phyloP scores from a whole-genome alignment of 2,329 filamentous ascomycete species.

The Phialophora macrospora region DNA sequence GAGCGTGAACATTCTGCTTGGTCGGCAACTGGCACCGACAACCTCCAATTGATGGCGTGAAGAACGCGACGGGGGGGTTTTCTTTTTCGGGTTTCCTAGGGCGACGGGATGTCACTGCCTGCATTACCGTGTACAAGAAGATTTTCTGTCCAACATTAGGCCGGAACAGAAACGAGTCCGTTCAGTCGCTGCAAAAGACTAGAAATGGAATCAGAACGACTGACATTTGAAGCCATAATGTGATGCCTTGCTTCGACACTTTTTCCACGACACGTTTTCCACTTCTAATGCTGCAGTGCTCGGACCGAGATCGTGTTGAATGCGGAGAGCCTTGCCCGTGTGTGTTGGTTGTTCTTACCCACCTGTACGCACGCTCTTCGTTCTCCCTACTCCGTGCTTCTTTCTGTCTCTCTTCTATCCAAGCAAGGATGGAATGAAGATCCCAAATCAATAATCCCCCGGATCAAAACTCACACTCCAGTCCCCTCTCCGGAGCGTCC shows the following conservation, averaged over 20 bases:
- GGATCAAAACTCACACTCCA: not conserved
- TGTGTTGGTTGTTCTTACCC: not conserved
- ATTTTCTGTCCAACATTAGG: constrained; percentile 13
- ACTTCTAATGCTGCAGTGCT: not conserved
- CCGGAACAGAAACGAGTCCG: not conserved
- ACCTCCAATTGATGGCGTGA: not conserved
- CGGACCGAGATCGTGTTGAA: not conserved
- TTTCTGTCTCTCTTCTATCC: not conserved
- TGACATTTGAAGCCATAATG: not conserved
- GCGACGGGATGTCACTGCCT: not conserved
- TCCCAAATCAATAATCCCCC: not conserved
- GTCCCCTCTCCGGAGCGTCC: not conserved
- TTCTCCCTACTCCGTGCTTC: not conserved
- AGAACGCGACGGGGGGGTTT: not conserved
- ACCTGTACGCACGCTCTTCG: not conserved
- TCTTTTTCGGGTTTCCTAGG: not conserved
- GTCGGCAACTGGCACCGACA: not conserved
- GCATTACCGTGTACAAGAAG: constrained; percentile 10
- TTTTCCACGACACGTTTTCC: not conserved
- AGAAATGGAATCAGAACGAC: constrained; percentile 22
- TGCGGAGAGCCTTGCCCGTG: not conserved
- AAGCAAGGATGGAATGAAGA: not conserved
- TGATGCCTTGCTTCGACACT: not conserved
- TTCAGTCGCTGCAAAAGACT: constrained; percentile 9
- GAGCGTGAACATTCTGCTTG: not conserved